Evolutionary conservation across 257 asterid genomes (phyloP), one percentile per base, ranked within the genome.

Genomic region (Capsicum baccatum): DNA sequence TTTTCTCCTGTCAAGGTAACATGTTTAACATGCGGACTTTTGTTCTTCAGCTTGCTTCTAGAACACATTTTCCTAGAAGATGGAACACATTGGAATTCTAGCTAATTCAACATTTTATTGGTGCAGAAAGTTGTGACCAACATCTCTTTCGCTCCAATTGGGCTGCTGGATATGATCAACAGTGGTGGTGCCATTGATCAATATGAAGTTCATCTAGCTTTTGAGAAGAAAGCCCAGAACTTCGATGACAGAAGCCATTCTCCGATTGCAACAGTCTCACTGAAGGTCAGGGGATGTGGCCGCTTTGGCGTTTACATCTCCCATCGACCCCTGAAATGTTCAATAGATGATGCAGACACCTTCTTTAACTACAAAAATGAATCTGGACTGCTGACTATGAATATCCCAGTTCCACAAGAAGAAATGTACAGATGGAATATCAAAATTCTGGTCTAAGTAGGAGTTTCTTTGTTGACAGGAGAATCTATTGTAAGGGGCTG

Each of bases 141-240:
- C 83, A 63, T 91, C 35, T 91, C 88, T 44, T 92, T 96, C 8
- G 97, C 97, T 21, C 97, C 99, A 56, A 93, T 96, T n/a, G 99
- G 99, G 58, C 84, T 96, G 73, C 92, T 96, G 60, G 93, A 92
- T 89, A 96, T 96, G 99, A 92, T 94, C 93, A 96, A 94, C 88
- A 82, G 94, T 9, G 86, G 95, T 62, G 99, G 99, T 55, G 99
- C 98, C 33, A 88, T 93, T 85, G 98, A 96, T 86, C 91, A 89
- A 70, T 84, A 87, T 19, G 94, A 92, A 47, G 89, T 91, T 60
- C 89, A 86, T 85, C 67, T 81, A 44, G 70, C 81, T 50, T 70
- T 88, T 50, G 81, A 73, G 67, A 80, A 87, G 79, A 85, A 88
- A 87, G 67, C 90, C 26, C 85, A 73, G 37, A 55, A 54, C 9